Conservation (phyloP, 352 stramenopile species). For the Globisporangium viniferum region DNA sequence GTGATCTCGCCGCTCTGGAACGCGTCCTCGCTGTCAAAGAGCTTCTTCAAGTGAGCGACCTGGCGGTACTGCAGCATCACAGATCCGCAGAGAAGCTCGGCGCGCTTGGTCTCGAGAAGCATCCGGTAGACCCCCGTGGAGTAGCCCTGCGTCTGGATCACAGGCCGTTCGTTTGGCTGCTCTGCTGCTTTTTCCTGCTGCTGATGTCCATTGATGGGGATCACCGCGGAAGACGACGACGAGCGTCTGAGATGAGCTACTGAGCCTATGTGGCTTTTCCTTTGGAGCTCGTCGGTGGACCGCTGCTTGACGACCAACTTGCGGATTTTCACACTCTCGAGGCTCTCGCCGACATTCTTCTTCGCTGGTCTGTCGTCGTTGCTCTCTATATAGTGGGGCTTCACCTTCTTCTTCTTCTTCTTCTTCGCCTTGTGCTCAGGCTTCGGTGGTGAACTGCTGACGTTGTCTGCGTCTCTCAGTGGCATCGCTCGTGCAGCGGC, state of each 20-base stretch:
- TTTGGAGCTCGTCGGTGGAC: constrained; percentile 3
- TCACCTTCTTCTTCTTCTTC: constrained; percentile 21
- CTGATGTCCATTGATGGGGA: background rate
- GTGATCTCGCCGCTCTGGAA: constrained; percentile 51
- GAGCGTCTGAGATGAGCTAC: constrained; percentile 1
- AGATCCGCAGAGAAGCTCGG: constrained; percentile 50
- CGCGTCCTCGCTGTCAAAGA: constrained; percentile 48
- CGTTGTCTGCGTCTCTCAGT: background rate
- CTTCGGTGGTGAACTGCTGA: background rate
- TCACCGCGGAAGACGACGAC: background rate
- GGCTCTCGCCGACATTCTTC: background rate
- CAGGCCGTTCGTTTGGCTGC: constrained; percentile 1
- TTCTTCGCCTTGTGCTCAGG: background rate
- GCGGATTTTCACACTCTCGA: background rate
- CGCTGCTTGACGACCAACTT: constrained; percentile 16
- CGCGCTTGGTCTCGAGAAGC: constrained; percentile 45
- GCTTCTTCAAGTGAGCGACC: constrained; percentile 26
- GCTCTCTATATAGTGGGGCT: background rate
- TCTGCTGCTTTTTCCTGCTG: background rate
- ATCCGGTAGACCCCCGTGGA: constrained; percentile 44
- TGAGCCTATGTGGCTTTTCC: background rate
- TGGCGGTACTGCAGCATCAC: constrained; percentile 42
- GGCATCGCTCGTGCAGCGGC: background rate
- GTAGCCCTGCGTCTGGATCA: constrained; percentile 20
- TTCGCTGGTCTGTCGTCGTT: background rate